phyloP scores from a whole-genome alignment of 371 early-diverging fungal species.

The Zychaea mexicana region DNA sequence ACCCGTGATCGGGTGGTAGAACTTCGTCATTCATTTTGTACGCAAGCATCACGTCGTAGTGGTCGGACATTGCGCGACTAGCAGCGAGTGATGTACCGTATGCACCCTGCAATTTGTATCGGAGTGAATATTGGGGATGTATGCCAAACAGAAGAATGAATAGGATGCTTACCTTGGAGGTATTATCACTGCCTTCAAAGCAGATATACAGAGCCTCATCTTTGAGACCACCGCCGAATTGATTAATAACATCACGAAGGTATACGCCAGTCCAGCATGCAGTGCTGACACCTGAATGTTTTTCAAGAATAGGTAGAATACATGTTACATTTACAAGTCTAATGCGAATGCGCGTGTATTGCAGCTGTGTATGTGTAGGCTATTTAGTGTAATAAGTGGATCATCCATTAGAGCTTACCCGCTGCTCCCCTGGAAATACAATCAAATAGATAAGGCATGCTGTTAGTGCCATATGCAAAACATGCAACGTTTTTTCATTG shows the following conservation, averaged over 20 bases:
- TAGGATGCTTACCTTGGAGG: constrained; percentile 40
- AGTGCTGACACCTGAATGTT: constrained; percentile 68
- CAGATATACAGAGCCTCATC: constrained; percentile 63
- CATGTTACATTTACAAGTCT: background rate
- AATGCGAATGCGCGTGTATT: no score
- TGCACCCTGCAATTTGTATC: constrained; percentile 36
- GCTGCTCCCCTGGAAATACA: constrained; percentile 15
- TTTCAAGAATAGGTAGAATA: no score
- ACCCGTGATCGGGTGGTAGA: constrained; percentile 80
- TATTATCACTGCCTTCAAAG: constrained; percentile 69
- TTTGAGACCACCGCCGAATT: constrained; percentile 48
- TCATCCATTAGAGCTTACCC: background rate
- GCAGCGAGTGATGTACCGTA: constrained; percentile 83
- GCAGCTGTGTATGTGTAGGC: no score
- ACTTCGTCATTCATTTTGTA: constrained; percentile 85
- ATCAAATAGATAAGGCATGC: background rate
- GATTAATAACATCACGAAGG: constrained; percentile 72
- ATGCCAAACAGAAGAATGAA: no score
- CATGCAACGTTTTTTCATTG: no score
- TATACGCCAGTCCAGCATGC: constrained; percentile 83
- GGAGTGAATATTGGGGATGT: background rate
- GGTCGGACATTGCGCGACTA: constrained; percentile 67
- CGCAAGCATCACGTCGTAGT: constrained; percentile 82
- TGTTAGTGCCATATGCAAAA: no score
- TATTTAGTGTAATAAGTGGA: no score